phyloP scores from a whole-genome alignment of 306 rosid genomes.

The Dalbergia cultrata region DNA sequence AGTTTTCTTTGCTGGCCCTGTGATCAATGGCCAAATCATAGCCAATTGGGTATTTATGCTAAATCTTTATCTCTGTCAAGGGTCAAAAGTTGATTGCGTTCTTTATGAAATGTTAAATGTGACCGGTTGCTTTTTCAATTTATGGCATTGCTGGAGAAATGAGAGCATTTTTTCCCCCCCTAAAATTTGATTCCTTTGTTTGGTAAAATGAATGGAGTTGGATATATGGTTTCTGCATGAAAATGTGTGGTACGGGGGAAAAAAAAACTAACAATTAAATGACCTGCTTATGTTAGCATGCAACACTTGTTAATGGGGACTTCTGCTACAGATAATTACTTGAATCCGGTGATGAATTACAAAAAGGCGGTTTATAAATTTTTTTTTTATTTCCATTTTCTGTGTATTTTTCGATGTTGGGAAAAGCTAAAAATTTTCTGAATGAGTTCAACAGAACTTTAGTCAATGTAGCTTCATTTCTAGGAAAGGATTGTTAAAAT shows the following conservation, averaged over 20 bases:
- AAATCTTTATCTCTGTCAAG: not conserved
- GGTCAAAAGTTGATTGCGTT: not conserved
- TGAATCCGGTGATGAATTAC: not conserved
- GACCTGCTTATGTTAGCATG: not conserved
- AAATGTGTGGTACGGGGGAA: too few relatives aligned
- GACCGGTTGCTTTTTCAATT: not conserved
- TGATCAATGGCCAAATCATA: not conserved
- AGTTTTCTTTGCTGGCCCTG: not conserved
- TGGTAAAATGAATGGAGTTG: too few relatives aligned
- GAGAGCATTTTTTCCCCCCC: too few relatives aligned
- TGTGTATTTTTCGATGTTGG: not conserved
- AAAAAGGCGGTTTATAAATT: not conserved
- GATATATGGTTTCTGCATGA: too few relatives aligned
- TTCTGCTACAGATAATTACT: not conserved
- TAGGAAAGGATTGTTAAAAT: not conserved
- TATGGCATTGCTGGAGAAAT: too few relatives aligned
- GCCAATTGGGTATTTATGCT: not conserved
- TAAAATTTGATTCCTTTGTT: too few relatives aligned
- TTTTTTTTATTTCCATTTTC: not conserved
- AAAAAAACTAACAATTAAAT: too few relatives aligned
- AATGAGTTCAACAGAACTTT: not conserved
- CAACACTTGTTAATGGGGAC: not conserved
- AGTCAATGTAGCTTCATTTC: conserved; percentile 7
- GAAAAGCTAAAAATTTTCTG: not conserved
- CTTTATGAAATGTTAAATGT: not conserved